phyloP scores from a whole-genome alignment of 139 green algal genomes.

The Pleodorina starrii region DNA sequence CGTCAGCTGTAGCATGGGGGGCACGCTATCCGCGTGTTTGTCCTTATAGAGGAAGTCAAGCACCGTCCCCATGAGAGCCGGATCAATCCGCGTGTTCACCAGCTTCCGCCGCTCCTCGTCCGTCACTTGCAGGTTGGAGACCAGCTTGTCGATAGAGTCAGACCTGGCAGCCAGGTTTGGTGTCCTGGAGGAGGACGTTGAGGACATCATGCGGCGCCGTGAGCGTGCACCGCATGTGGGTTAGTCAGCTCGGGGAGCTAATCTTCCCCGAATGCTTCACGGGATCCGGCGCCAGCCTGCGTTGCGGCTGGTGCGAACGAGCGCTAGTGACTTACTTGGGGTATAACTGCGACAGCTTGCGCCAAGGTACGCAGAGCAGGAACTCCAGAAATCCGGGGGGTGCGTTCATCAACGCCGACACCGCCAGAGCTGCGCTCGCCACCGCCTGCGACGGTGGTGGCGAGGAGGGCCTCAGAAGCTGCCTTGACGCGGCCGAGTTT shows the following conservation, averaged over 20 bases:
- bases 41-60: conserved; percentile 79
- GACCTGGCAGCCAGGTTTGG: conserved; percentile 33
- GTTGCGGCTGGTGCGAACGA: not conserved
- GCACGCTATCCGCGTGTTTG: conserved; percentile 67
- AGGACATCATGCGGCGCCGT: too few relatives aligned
- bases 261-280: too few relatives aligned
- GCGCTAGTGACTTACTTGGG: conserved; percentile 43
- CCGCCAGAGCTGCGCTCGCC: conserved; percentile 67
- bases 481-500: too few relatives aligned
- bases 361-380: conserved; percentile 84
- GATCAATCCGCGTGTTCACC: conserved; percentile 74
- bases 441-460: conserved; percentile 62
- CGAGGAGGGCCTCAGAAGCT: not conserved
- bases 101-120: conserved; percentile 64
- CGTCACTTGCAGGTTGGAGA: conserved; percentile 65
- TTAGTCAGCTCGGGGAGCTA: too few relatives aligned
- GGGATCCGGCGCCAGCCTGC: too few relatives aligned
- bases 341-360: conserved; percentile 68
- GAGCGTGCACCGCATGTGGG: too few relatives aligned
- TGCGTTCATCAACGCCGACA: conserved; percentile 75
- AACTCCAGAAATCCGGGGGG: conserved; percentile 85
- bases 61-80: conserved; percentile 63
- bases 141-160: conserved; percentile 62
- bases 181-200: not conserved
- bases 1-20: conserved; percentile 66